A percentile compares a stretch with the other conserved stretches of the same genome.
Evolutionary conservation across 2,329 filamentous ascomycete genomes (phyloP).

Genomic region (Chaetothyriales sp.): DNA sequence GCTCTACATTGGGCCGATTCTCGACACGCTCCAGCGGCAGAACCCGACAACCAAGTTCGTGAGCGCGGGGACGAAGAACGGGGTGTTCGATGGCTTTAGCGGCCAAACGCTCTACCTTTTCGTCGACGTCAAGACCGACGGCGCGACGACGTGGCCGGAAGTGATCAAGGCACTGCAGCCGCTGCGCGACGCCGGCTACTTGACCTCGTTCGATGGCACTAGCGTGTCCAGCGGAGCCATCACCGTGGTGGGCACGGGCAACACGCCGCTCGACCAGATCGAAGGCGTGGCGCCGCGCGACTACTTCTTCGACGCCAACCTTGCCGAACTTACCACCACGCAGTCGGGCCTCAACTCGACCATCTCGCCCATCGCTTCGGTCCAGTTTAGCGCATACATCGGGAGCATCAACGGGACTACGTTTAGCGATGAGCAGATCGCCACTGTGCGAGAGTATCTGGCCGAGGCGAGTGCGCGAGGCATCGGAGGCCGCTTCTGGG

Average conservation of each 20-base stretch:
- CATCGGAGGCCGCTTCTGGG: slow-evolving; percentile 50
- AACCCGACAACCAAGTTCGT: slow-evolving; percentile 42
- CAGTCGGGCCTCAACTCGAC: slow-evolving; percentile 33
- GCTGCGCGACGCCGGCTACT: slow-evolving; percentile 39
- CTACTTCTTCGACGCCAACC: slow-evolving; percentile 49
- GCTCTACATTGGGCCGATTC: slow-evolving; percentile 38
- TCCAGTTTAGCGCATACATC: slow-evolving; percentile 34
- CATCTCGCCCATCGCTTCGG: slow-evolving; percentile 42
- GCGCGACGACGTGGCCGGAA: slow-evolving; percentile 40
- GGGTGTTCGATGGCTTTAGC: slow-evolving; percentile 44
- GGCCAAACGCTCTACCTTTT: slow-evolving; percentile 51
- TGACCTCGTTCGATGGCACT: slow-evolving; percentile 39
- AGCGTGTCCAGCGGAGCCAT: slow-evolving; percentile 37
- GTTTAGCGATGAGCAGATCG: slow-evolving; percentile 36
- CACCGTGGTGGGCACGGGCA: slow-evolving; percentile 51
- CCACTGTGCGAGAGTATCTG: slow-evolving; percentile 40
- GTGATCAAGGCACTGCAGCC: slow-evolving; percentile 45
- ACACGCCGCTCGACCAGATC: slow-evolving; percentile 29
- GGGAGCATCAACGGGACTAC: slow-evolving; percentile 30
- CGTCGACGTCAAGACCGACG: slow-evolving; percentile 50
- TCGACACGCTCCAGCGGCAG: slow-evolving; percentile 41
- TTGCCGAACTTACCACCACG: slow-evolving; percentile 34
- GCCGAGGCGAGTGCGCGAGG: slow-evolving; percentile 40
- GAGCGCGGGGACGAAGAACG: slow-evolving; percentile 36
- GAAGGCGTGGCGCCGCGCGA: slow-evolving; percentile 29